These are phyloP conservation scores for Immersiporthe knoxdaviesiana DNA, from an alignment of 2,329 filamentous ascomycete species.

Conservation along the genomic window DNA sequence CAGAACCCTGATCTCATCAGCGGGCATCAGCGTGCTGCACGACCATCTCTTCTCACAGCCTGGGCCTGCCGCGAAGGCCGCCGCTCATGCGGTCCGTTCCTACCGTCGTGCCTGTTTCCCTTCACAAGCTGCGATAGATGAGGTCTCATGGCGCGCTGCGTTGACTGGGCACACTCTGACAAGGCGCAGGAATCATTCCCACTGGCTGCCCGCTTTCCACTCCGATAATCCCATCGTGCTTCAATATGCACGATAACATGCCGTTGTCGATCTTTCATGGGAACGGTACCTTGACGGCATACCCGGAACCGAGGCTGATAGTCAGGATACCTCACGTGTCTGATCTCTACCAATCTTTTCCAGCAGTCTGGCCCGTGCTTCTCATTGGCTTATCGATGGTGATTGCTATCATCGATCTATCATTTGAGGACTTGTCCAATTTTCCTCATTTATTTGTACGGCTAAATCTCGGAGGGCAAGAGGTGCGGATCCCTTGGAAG, in stretches of 20 bases:
- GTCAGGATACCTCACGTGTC: constrained; percentile 9
- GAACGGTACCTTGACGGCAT: not conserved
- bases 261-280: constrained; percentile 23
- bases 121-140: constrained; percentile 37
- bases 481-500: constrained; percentile 23
- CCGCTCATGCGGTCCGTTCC: constrained; percentile 47
- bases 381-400: not conserved
- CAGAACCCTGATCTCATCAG: not conserved
- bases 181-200: constrained; percentile 1
- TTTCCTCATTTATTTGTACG: constrained; percentile 33
- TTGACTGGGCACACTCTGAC: constrained; percentile 31
- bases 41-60: constrained; percentile 29
- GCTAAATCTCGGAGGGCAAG: constrained; percentile 36
- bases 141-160: constrained; percentile 29
- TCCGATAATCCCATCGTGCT: constrained; percentile 33
- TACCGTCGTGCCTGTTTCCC: constrained; percentile 45
- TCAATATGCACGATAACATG: constrained; percentile 34
- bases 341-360: constrained; percentile 12
- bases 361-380: not conserved
- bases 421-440: constrained; percentile 15
- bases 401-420: not conserved
- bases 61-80: constrained; percentile 22
- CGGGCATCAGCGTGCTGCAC: not conserved
- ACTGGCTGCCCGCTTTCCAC: constrained; percentile 32
- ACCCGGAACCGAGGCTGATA: not conserved